Evolutionary conservation across 176 grass and related monocot species (phyloP), one percentile per base, ranked within the genome.

Genomic region (Musa schizocarpa): DNA sequence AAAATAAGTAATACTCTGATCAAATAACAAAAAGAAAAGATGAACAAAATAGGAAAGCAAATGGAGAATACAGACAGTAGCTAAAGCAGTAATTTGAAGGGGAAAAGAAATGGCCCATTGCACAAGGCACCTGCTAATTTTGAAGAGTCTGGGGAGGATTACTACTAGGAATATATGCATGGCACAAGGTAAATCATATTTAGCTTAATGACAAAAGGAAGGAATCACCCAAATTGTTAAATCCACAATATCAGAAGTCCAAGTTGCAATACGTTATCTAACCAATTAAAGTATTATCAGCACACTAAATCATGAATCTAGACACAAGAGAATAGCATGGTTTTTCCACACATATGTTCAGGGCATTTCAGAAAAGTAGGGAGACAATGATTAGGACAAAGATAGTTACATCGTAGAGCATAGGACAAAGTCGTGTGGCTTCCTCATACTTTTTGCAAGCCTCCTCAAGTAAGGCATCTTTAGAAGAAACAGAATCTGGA

Each of bases 401-500:
- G 29, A 82, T 88, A 82, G 75, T 92, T 86, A 99, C 96, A 81
- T 99, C 96, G 84, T 94, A 94, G 83, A 99, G 96, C 76, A 88
- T 84, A 34, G 91, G 86, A 63, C 84, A 94, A 77, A 99, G 85
- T 56, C 79, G 82, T 68, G 91, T 99, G 68, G 96, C 96, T 81
- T 95, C 91, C 56, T 87, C 88, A 79, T 99, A 99, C 69, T 99
- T 99, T 89, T 94, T 99, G 83, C 96, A 99, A 66, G 96, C 96
- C 78, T 99, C 96, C 76, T 99, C 91, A 81, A 95, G 96, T 76
- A 99, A 95, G 9, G 88, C 26, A 79, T 99, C 91, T 89, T 99
- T 95, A 65, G 86, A 88, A 73, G 91, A 87, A 86, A 73, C 85
- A 74, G 91, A 89, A 78, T 99, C 85, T 53, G 86, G 76, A 61